Evolutionary conservation across 306 rosid species (phyloP), one percentile per base, ranked within the genome.

Genomic region (Canavalia gladiata): DNA sequence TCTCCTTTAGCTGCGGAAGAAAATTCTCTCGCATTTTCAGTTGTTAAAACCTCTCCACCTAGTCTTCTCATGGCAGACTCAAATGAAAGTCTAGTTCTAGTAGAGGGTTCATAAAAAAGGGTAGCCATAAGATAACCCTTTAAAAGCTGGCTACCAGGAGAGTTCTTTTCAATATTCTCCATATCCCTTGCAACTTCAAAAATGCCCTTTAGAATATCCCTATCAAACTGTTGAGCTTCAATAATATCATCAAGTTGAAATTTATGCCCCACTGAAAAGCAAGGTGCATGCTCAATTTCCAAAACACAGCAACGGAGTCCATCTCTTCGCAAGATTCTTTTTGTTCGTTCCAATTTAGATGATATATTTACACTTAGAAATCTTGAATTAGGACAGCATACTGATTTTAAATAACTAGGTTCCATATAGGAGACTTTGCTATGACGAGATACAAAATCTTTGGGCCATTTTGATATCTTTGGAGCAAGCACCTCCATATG

Each of bases 41-140:
- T 94, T 28, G 98, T 91, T 70, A 94, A 88, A 62, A 92, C 97
- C 77, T 94, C 95, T 58, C 97, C 98, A 5, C 98, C 98, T 29
- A 94, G 81, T 70, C 97, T 86, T 84, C 91, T 94, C 98, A 94
- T 94, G 76, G 98, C 97, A 81, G 98, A 94, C 87, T 94, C 97
- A 54, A 94, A 94, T 25, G 97, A 94, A 83, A 94, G 97, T 80
- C 98, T 87, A 33, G 97, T 92, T 76, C 98, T 91, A 62, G 98
- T 94, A 58, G 98, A 92, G 30, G 97, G 97, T 79, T 94, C 98
- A 74, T 94, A 94, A 80, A 94, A 92, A 13, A 94, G 87, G 42
- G 98, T 92, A 79, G 98, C 97, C 98, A 94, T 92, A 67, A 94
- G 93, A 90, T 90, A 86, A 50, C 97, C 98, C 70, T 84, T 87